phyloP scores from a whole-genome alignment of 306 rosid genomes.

The Nissolia schottii region DNA sequence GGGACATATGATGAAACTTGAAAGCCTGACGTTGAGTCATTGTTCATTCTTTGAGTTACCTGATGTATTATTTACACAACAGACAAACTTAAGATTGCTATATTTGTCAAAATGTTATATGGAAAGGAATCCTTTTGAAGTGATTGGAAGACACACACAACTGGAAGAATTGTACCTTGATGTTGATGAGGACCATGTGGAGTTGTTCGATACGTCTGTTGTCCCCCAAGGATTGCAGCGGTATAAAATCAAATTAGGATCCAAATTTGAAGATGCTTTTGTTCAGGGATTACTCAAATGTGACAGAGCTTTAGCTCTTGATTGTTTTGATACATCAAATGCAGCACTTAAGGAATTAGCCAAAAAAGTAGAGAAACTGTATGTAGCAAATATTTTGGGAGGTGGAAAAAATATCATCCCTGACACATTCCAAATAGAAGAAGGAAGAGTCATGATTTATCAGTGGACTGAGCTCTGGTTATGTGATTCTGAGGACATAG shows the following conservation, averaged over 20 bases:
- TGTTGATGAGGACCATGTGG: neutral
- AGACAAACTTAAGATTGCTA: slow-evolving; percentile 16
- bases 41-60: slow-evolving; percentile 28
- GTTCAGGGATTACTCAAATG: neutral
- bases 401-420: slow-evolving; percentile 16
- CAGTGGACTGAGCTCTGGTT: neutral
- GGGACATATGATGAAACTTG: neutral
- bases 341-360: neutral
- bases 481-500: neutral
- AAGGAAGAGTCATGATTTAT: neutral
- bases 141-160: neutral
- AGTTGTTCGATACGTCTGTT: too few relatives aligned
- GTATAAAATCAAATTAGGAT: neutral
- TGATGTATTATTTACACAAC: neutral
- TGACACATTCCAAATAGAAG: neutral
- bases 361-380: neutral
- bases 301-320: neutral
- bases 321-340: neutral
- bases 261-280: neutral
- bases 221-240: neutral
- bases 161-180: slow-evolving; percentile 22
- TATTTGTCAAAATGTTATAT: neutral
- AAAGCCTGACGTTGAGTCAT: neutral
- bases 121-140: neutral
- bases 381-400: neutral